phyloP scores from a whole-genome alignment of 2,329 filamentous ascomycete genomes.

The Diaporthe nobilis region DNA sequence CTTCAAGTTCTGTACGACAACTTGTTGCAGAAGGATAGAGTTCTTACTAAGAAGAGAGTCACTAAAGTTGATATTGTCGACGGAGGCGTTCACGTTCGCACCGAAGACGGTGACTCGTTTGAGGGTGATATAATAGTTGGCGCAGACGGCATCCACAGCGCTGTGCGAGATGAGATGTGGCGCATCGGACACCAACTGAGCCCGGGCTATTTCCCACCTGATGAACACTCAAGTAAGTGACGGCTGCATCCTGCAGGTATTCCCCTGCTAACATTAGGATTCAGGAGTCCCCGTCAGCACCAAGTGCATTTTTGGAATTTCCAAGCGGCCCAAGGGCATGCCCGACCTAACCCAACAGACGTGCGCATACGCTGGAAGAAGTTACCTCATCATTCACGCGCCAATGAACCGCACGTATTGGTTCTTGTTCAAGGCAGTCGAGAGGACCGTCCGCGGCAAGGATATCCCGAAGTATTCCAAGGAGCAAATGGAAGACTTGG shows the following conservation, averaged over 20 bases:
- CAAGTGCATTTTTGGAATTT: constrained; percentile 35
- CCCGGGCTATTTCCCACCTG: not conserved
- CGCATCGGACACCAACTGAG: not conserved
- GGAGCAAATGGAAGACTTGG: constrained; percentile 29
- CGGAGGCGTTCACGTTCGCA: constrained; percentile 5
- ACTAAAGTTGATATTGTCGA: constrained; percentile 44
- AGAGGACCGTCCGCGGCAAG: constrained; percentile 29
- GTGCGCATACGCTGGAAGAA: not conserved
- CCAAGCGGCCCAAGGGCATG: constrained; percentile 2
- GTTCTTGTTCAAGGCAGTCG: constrained; percentile 41
- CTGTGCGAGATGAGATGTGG: constrained; percentile 44
- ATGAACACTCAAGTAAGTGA: not conserved
- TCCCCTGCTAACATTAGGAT: constrained; percentile 15
- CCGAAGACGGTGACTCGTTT: constrained; percentile 37
- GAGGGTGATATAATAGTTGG: constrained; percentile 42
- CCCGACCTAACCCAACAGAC: not conserved
- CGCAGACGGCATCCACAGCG: constrained; percentile 40
- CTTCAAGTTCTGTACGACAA: constrained; percentile 53
- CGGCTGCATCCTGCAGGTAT: constrained; percentile 33
- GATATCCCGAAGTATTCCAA: constrained; percentile 40
- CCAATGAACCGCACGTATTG: constrained; percentile 42
- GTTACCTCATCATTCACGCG: constrained; percentile 39
- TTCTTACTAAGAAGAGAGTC: constrained; percentile 50
- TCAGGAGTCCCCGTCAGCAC: constrained; percentile 25
- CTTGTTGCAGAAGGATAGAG: constrained; percentile 51